These are phyloP conservation scores for Cladophialophora yegresii DNA, from an alignment of 2,329 filamentous ascomycete genomes.

Conservation along the genomic window DNA sequence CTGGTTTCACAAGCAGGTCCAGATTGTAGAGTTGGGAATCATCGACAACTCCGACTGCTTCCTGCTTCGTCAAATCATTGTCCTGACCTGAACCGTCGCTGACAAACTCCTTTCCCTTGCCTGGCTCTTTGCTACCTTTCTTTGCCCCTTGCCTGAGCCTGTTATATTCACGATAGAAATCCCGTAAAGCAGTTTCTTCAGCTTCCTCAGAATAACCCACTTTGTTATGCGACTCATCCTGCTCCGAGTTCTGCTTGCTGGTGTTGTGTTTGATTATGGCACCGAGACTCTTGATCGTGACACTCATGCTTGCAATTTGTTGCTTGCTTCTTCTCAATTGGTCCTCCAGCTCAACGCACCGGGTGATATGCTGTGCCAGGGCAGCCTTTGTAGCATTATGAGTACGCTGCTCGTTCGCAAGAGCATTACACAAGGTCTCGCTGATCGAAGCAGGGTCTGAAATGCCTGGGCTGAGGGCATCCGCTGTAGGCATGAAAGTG, in stretches of 20 bases:
- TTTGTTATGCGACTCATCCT: background rate
- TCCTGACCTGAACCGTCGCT: background rate
- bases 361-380: slow-evolving; percentile 24
- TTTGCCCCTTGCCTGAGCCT: slow-evolving; percentile 9
- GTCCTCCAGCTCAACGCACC: slow-evolving; percentile 17
- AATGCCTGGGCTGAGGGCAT: background rate
- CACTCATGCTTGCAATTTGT: slow-evolving; percentile 26
- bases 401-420: slow-evolving; percentile 32
- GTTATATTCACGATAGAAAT: slow-evolving; percentile 21
- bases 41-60: slow-evolving; percentile 15
- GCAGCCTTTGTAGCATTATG: slow-evolving; percentile 28
- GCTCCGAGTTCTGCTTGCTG: background rate
- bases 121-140: background rate
- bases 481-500: slow-evolving; percentile 11
- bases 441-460: slow-evolving; percentile 16
- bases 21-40: slow-evolving; percentile 27
- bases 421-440: slow-evolving; percentile 22
- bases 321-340: slow-evolving; percentile 20
- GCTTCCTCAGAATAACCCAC: background rate
- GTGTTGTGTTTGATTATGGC: slow-evolving; percentile 32
- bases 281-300: slow-evolving; percentile 29
- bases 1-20: slow-evolving; percentile 22
- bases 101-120: slow-evolving; percentile 3
- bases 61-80: background rate
- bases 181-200: slow-evolving; percentile 20